phyloP scores from a whole-genome alignment of 2,329 filamentous ascomycete genomes.

The Rachicladosporium sp. region DNA sequence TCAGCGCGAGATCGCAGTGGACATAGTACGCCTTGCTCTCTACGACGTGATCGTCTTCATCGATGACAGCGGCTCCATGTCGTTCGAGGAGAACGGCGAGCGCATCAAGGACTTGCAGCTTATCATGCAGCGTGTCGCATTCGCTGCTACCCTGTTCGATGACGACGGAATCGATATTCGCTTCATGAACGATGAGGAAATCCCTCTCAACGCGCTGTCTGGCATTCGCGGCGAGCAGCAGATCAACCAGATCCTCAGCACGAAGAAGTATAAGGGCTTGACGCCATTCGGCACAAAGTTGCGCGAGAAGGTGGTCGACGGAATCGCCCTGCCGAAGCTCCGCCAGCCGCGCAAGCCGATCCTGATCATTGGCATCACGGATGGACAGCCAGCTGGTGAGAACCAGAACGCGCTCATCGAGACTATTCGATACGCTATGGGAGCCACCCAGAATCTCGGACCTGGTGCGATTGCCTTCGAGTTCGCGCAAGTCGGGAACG shows the following conservation, averaged over 20 bases:
- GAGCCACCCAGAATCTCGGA: slow-evolving; percentile 39
- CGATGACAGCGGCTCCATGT: slow-evolving; percentile 58
- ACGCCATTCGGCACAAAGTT: slow-evolving; percentile 55
- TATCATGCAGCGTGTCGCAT: slow-evolving; percentile 51
- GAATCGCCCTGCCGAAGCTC: slow-evolving; percentile 43
- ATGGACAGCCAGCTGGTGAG: slow-evolving; percentile 54
- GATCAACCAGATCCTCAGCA: slow-evolving; percentile 44
- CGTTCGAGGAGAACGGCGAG: slow-evolving; percentile 54
- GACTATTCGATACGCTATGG: slow-evolving; percentile 42
- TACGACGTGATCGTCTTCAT: slow-evolving; percentile 54
- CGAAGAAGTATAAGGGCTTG: slow-evolving; percentile 51
- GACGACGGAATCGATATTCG: slow-evolving; percentile 55
- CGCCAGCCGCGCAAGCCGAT: slow-evolving; percentile 50
- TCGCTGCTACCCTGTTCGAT: slow-evolving; percentile 56
- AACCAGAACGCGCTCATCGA: slow-evolving; percentile 44
- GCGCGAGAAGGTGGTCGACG: slow-evolving; percentile 50
- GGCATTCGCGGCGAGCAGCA: slow-evolving; percentile 46
- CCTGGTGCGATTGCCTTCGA: slow-evolving; percentile 49
- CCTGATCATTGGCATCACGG: slow-evolving; percentile 53
- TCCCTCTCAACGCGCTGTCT: slow-evolving; percentile 36
- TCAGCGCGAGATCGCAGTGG: slow-evolving; percentile 47
- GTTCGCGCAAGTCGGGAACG: slow-evolving; percentile 58
- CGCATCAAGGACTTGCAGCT: slow-evolving; percentile 55
- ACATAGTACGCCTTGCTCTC: slow-evolving; percentile 49
- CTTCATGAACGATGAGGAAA: slow-evolving; percentile 53